A percentile compares a stretch with the other conserved stretches of the same genome.
Conservation (phyloP, 768 basidiomycete species). For the Amylocystis lapponica region DNA sequence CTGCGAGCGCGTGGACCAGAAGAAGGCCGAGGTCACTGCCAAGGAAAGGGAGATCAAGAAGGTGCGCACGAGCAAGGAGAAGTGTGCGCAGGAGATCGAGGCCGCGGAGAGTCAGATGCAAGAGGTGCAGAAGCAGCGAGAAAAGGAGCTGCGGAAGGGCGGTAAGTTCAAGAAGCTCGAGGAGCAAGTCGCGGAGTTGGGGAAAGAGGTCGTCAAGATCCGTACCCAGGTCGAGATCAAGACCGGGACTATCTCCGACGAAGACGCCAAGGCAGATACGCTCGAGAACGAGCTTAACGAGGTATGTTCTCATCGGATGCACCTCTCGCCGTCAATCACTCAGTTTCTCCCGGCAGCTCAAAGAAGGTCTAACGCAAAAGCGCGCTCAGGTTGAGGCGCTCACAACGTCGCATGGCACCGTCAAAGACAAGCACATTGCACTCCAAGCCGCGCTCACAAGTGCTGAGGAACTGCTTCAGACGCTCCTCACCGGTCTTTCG, state of each 20-base stretch:
- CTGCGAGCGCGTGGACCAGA: slow-evolving; percentile 44
- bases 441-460: slow-evolving; percentile 58
- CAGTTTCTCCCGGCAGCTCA: slow-evolving; percentile 39
- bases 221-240: slow-evolving; percentile 84
- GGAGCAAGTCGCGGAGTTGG: slow-evolving; percentile 70
- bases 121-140: slow-evolving; percentile 67
- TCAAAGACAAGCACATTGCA: slow-evolving; percentile 65
- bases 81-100: slow-evolving; percentile 46
- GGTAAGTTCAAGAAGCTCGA: slow-evolving; percentile 87
- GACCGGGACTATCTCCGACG: slow-evolving; percentile 68
- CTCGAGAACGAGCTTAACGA: slow-evolving; percentile 54
- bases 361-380: slow-evolving; percentile 52
- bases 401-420: slow-evolving; percentile 45
- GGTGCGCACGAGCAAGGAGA: slow-evolving; percentile 42
- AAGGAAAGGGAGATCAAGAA: slow-evolving; percentile 45
- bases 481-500: slow-evolving; percentile 87
- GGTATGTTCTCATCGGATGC: slow-evolving; percentile 34
- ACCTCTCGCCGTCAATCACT: not conserved
- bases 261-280: slow-evolving; percentile 51
- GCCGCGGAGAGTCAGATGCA: slow-evolving; percentile 62
- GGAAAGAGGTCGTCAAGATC: slow-evolving; percentile 75
- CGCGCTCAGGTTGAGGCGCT: slow-evolving; percentile 51
- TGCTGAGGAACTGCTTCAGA: slow-evolving; percentile 91
- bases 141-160: slow-evolving; percentile 87
- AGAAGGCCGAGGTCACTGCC: slow-evolving; percentile 48